phyloP scores from a whole-genome alignment of 1,284 basidiomycete genomes.

The Amylostereum areolatum region DNA sequence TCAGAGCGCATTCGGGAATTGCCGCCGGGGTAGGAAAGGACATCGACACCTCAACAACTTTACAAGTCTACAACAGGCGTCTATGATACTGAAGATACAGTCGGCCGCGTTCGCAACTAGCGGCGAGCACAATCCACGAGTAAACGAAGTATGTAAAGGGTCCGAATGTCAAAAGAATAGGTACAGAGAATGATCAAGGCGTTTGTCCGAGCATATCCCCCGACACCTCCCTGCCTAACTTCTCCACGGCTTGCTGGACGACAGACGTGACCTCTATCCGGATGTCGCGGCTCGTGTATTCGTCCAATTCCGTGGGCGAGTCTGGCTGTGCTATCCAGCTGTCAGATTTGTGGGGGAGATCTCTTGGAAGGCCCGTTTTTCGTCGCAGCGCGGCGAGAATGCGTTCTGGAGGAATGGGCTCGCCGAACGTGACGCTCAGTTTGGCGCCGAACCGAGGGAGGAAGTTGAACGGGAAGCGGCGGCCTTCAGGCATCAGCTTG shows the following conservation, averaged over 20 bases:
- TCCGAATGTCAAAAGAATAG: too few relatives aligned
- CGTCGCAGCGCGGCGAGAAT: slow-evolving; percentile 20
- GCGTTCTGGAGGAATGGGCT: slow-evolving; percentile 45
- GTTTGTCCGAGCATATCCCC: slow-evolving; percentile 22
- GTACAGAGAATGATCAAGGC: neutral
- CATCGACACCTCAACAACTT: too few relatives aligned
- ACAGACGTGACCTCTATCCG: slow-evolving; percentile 52
- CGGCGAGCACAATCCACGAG: too few relatives aligned
- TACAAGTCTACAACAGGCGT: too few relatives aligned
- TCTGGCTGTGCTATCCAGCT: slow-evolving; percentile 3
- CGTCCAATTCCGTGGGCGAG: slow-evolving; percentile 8
- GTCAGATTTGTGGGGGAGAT: neutral
- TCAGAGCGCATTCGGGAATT: too few relatives aligned
- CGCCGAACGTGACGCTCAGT: slow-evolving; percentile 70
- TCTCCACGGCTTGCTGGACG: slow-evolving; percentile 55
- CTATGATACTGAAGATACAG: too few relatives aligned
- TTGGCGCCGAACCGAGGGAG: slow-evolving; percentile 56
- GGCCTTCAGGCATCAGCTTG: slow-evolving; percentile 82
- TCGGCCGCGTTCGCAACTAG: too few relatives aligned
- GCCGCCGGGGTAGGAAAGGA: too few relatives aligned
- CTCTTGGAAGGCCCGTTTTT: slow-evolving; percentile 18
- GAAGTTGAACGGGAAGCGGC: slow-evolving; percentile 66
- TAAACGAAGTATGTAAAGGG: too few relatives aligned
- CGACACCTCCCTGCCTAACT: slow-evolving; percentile 47
- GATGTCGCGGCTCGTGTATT: slow-evolving; percentile 28